phyloP scores from a whole-genome alignment of 306 rosid species.

The Pueraria montana region DNA sequence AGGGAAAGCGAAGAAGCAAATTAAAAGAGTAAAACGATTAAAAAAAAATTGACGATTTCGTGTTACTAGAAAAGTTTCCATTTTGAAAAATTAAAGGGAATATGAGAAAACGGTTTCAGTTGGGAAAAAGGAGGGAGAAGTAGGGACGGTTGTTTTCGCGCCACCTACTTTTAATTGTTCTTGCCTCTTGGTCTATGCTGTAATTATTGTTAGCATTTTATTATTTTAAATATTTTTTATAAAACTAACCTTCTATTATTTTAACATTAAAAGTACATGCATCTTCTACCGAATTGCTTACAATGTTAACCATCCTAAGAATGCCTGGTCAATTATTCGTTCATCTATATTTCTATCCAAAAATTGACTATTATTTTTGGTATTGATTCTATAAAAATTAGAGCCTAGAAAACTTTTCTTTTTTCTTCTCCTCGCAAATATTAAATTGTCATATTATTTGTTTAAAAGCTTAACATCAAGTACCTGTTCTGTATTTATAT shows the following conservation, averaged over 20 bases:
- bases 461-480: neutral
- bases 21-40: constrained; percentile 13
- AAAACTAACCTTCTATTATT: constrained; percentile 3
- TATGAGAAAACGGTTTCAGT: constrained; percentile 66
- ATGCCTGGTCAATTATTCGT: constrained; percentile 1
- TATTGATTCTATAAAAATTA: neutral
- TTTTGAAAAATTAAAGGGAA: constrained; percentile 1
- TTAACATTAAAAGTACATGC: constrained; percentile 20
- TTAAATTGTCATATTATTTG: neutral
- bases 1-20: constrained; percentile 8
- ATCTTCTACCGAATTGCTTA: neutral
- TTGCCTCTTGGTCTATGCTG: neutral
- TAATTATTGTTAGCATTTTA: constrained; percentile 21
- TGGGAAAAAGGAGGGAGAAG: constrained; percentile 48
- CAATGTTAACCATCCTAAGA: constrained; percentile 13
- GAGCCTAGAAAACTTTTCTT: neutral
- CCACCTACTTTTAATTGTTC: constrained; percentile 62
- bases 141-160: constrained; percentile 70
- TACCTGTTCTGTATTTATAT: neutral
- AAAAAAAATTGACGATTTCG: constrained; percentile 16
- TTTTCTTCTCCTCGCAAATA: neutral
- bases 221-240: neutral
- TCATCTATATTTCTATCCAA: neutral
- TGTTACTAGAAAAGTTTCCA: neutral
- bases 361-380: neutral